phyloP scores from a whole-genome alignment of 371 early-diverging fungal genomes.

The Rhizopus delemar region DNA sequence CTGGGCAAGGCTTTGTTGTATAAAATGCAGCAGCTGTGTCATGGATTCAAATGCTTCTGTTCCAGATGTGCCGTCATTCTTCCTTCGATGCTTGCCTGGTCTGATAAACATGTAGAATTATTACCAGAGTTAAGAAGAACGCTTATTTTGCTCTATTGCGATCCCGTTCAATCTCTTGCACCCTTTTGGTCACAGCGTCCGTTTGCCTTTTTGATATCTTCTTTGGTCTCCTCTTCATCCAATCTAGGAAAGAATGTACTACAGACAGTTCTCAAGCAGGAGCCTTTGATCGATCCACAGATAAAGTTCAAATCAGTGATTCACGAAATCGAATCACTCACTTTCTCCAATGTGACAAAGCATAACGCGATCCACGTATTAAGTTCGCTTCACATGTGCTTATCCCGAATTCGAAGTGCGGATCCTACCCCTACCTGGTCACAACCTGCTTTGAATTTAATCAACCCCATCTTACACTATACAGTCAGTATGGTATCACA shows the following conservation, averaged over 20 bases:
- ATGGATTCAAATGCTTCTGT: slow-evolving; percentile 48
- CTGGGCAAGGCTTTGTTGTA: slow-evolving; percentile 30
- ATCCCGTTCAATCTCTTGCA: slow-evolving; percentile 38
- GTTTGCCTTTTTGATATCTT: slow-evolving; percentile 36
- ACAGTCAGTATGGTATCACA: slow-evolving; percentile 37
- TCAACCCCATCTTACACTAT: slow-evolving; percentile 39
- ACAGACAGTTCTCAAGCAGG: slow-evolving; percentile 10
- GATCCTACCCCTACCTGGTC: slow-evolving; percentile 50
- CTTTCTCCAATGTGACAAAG: slow-evolving; percentile 39
- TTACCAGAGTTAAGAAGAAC: slow-evolving; percentile 27
- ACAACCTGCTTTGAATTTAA: slow-evolving; percentile 29
- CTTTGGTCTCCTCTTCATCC: slow-evolving; percentile 15
- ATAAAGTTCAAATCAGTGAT: slow-evolving; percentile 13
- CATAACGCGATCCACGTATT: slow-evolving; percentile 46
- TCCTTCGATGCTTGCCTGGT: slow-evolving; percentile 49
- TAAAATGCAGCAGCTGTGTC: slow-evolving; percentile 38
- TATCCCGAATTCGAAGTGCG: slow-evolving; percentile 40
- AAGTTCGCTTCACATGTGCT: slow-evolving; percentile 45
- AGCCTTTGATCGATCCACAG: slow-evolving; percentile 14
- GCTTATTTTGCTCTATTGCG: slow-evolving; percentile 36
- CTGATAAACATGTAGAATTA: slow-evolving; percentile 30
- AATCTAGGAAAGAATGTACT: slow-evolving; percentile 11
- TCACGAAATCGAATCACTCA: slow-evolving; percentile 26
- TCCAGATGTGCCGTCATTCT: slow-evolving; percentile 38
- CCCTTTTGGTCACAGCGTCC: slow-evolving; percentile 43